Conservation (phyloP, 163 green algal species). For the Scenedesmus sp. region DNA sequence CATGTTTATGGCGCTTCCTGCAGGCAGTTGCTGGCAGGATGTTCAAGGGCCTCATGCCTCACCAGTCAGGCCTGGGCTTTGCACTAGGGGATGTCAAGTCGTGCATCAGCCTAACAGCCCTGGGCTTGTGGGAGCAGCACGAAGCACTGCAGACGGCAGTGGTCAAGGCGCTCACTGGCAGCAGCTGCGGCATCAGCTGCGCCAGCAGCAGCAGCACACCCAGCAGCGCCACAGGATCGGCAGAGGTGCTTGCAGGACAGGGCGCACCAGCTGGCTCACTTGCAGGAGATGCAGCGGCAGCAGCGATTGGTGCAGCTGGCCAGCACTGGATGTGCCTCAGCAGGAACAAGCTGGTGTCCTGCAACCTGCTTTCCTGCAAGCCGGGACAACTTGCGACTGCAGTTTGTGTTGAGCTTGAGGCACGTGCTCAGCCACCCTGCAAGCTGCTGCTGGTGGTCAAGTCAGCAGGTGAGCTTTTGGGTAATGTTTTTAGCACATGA, state of each 20-base stretch:
- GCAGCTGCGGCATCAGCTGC: constrained; percentile 34
- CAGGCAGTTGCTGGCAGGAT: constrained; percentile 38
- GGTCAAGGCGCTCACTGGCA: constrained; percentile 46
- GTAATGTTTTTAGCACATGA: neutral
- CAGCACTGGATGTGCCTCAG: constrained; percentile 38
- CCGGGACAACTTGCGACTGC: neutral
- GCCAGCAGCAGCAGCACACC: neutral
- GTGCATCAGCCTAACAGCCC: constrained; percentile 30
- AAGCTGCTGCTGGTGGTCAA: constrained; percentile 35
- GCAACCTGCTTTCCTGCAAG: constrained; percentile 5
- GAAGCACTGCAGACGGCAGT: constrained; percentile 39
- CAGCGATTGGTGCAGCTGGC: neutral
- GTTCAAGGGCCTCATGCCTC: constrained; percentile 45
- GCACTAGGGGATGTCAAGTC: constrained; percentile 28
- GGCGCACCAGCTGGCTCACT: neutral
- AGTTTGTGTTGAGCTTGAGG: constrained; percentile 37
- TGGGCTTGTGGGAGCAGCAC: constrained; percentile 32
- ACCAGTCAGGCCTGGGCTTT: constrained; percentile 17
- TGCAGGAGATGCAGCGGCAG: neutral
- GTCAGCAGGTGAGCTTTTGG: constrained; percentile 9
- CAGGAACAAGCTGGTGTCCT: neutral
- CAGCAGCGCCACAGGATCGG: neutral
- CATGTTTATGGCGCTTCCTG: no score
- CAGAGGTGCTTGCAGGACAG: neutral
- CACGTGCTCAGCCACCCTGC: neutral